Base-by-base conservation (phyloP, 2,329 filamentous ascomycete genomes). In the Diplocarpon mali region DNA sequence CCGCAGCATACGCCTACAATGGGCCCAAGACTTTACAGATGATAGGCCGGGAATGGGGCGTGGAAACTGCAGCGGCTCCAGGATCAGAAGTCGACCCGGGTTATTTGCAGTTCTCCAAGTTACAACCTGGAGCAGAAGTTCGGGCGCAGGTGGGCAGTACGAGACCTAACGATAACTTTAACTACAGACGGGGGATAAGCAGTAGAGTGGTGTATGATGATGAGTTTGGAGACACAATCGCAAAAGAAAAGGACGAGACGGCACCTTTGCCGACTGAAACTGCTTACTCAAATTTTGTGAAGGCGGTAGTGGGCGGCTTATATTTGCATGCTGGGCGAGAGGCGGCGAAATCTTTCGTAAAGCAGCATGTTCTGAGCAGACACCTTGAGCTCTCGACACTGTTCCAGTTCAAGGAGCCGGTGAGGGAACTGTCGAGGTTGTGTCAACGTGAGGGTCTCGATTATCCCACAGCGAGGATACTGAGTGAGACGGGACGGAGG, bases 1-100 rank as follows among this genome's bases (percentile, higher is more conserved):
- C 88, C 42, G 83, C 87, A 28, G 81, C 94, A 69, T 81, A 83
- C 58, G 88, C 85, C 38, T 96, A 87, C 62, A 75, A 81, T 38
- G 92, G 92, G 4, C 74, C 78, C 5, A 76, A 79, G 53, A 80
- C 89, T 1, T 72, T 96, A 38, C 70, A 80, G 41, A 71, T 79
- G 15, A 75, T 96, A 53, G 78, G 85, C 13, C 70, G 74, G 50
- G 84, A 92, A 67, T 98, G 92, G 92, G 92, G 92, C 66, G 79
- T 96, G 13, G 90, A 96, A 63, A 68, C 72, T 35, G 90, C 86
- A n/a, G 85, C 84, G 10, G 82, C 79, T 15, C 92, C 92, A 0
- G 92, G 90, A 40, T 78, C 78, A 47, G 90, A 96, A 67, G 89
- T 96, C 45, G 92, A 98, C 62, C 82, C 89, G 0, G 92, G 90